These are phyloP conservation scores for Zygoascus ofunaensis DNA, from an alignment of 805 yeast genomes.

Conservation along the genomic window DNA sequence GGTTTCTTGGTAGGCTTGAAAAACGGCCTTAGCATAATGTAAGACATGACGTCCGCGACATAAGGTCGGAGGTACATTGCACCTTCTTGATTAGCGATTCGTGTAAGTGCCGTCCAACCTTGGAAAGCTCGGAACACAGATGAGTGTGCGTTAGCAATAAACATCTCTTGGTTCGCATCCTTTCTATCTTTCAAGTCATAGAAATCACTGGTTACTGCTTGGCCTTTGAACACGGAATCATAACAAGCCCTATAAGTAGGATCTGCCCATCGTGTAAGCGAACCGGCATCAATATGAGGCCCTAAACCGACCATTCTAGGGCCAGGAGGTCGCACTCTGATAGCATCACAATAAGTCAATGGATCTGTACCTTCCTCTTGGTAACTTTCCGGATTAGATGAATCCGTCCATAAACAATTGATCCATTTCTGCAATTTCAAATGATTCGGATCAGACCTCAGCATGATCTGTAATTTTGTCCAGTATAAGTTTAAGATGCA, in stretches of 20 bases:
- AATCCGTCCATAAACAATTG: conserved; percentile 1
- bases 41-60: conserved; percentile 32
- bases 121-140: conserved; percentile 36
- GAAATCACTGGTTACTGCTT: conserved; percentile 34
- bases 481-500: conserved; percentile 31
- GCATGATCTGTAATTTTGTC: conserved; percentile 33
- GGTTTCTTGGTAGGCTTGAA: conserved; percentile 17
- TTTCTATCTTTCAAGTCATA: conserved; percentile 19
- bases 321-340: conserved; percentile 36
- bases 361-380: neutral
- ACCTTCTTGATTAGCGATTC: conserved; percentile 33
- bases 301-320: conserved; percentile 25
- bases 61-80: conserved; percentile 33
- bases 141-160: conserved; percentile 24
- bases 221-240: conserved; percentile 29
- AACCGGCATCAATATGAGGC: conserved; percentile 35
- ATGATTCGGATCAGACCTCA: conserved; percentile 34
- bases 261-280: conserved; percentile 37
- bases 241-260: conserved; percentile 1
- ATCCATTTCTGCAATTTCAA: conserved; percentile 16
- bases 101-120: conserved; percentile 38
- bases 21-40: conserved; percentile 34
- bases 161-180: conserved; percentile 22
- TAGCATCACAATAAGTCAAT: conserved; percentile 32
- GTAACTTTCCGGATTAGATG: neutral